Conservation (phyloP, 805 yeast genomes). For the Cyberlindnera saturnus region DNA sequence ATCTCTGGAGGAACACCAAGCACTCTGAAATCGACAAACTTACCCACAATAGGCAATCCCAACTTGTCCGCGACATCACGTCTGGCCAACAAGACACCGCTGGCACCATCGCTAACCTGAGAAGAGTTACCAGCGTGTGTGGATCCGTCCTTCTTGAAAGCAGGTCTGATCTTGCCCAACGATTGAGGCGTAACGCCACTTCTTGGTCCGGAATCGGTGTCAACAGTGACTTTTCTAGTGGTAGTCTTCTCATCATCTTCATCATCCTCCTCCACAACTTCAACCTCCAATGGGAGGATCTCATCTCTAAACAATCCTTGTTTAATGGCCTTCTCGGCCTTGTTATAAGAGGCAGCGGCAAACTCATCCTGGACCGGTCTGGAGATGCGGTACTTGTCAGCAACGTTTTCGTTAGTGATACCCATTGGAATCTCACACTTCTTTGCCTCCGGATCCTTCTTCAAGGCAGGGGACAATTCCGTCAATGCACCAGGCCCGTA, state of each 20-base stretch:
- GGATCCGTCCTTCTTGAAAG: constrained; percentile 72
- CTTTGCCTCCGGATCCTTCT: constrained; percentile 41
- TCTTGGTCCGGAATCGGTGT: constrained; percentile 87
- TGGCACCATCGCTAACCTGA: constrained; percentile 94
- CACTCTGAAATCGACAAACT: constrained; percentile 69
- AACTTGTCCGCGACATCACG: constrained; percentile 76
- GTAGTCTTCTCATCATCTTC: constrained; percentile 40
- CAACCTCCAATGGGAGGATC: constrained; percentile 73
- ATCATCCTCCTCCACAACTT: constrained; percentile 51
- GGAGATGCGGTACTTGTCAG: constrained; percentile 53
- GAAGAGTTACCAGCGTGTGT: constrained; percentile 97
- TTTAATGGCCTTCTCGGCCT: constrained; percentile 72
- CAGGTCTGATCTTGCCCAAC: constrained; percentile 73
- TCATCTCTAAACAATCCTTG: constrained; percentile 80
- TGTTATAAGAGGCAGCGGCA: constrained; percentile 80
- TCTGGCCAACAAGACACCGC: constrained; percentile 78
- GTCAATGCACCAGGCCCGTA: constrained; percentile 79
- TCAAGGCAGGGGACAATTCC: constrained; percentile 45
- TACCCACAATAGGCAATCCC: constrained; percentile 69
- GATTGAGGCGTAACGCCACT: constrained; percentile 75
- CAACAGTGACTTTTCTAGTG: constrained; percentile 33
- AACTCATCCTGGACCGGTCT: constrained; percentile 80
- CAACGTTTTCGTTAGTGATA: constrained; percentile 88
- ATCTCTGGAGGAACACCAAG: constrained; percentile 96
- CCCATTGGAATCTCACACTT: constrained; percentile 96